Evolutionary conservation across 1,284 basidiomycete species (phyloP).

Genomic region (Chondrostereum purpureum): DNA sequence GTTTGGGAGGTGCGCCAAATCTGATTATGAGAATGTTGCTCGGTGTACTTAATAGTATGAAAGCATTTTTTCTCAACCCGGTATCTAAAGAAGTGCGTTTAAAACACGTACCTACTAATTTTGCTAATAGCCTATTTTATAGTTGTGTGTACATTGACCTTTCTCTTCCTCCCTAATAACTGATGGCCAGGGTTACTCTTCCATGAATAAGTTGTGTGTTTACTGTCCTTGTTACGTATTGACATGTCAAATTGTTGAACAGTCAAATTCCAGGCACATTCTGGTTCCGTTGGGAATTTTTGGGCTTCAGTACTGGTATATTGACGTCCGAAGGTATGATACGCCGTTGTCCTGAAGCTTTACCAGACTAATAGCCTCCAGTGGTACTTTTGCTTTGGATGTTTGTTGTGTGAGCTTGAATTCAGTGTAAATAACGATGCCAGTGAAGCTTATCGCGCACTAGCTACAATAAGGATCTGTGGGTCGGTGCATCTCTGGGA

Average conservation of each 20-base stretch:
- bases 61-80: no score
- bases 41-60: no score
- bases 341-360: not conserved
- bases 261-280: conserved; percentile 6
- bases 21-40: no score
- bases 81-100: no score
- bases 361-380: not conserved
- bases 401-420: conserved; percentile 5
- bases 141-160: no score
- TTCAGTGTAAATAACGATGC: not conserved
- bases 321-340: conserved; percentile 8
- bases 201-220: conserved; percentile 1
- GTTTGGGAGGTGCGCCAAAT: no score
- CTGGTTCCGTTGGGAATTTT: conserved; percentile 9
- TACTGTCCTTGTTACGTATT: no score
- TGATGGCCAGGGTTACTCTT: no score
- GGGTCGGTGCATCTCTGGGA: conserved; percentile 1
- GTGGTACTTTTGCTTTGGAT: conserved; percentile 11
- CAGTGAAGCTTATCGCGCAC: not conserved
- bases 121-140: no score
- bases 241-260: no score
- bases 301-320: conserved; percentile 8
- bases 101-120: no score
- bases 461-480: conserved; percentile 4
- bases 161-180: no score